Conservation (phyloP, 2,329 filamentous ascomycete species). For the Anisogramma anomala region DNA sequence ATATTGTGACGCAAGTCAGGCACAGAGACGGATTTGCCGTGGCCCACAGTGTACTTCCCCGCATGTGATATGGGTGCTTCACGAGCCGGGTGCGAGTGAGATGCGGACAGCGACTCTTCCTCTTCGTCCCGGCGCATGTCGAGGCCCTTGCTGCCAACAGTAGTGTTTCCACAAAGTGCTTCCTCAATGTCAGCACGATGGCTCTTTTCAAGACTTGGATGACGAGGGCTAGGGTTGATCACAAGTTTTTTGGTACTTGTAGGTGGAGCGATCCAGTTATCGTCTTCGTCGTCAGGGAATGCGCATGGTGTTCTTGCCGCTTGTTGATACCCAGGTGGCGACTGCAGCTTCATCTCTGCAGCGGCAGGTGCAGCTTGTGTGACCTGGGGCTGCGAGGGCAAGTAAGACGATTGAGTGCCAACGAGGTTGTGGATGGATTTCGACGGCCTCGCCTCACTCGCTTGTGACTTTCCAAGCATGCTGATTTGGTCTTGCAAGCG, state of each 20-base stretch:
- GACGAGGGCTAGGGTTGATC: conserved; percentile 33
- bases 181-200: conserved; percentile 52
- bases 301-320: conserved; percentile 40
- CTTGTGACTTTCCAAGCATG: conserved; percentile 48
- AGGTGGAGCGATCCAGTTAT: conserved; percentile 52
- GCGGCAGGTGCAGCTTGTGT: conserved; percentile 19
- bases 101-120: conserved; percentile 17
- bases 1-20: conserved; percentile 34
- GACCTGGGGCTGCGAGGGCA: conserved; percentile 20
- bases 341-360: conserved; percentile 18
- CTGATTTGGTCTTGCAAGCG: conserved; percentile 87
- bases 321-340: conserved; percentile 24
- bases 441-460: conserved; percentile 33
- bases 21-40: conserved; percentile 54
- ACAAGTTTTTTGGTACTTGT: conserved; percentile 21
- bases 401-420: conserved; percentile 22
- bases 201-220: conserved; percentile 47
- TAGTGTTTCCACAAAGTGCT: conserved; percentile 37
- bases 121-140: conserved; percentile 30
- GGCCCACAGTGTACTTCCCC: conserved; percentile 27
- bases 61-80: conserved; percentile 14
- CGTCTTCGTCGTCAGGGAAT: conserved; percentile 49
- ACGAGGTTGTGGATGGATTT: conserved; percentile 34
- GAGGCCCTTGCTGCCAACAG: conserved; percentile 36
- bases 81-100: conserved; percentile 23